Percentiles rank a stretch among this genome's conserved stretches.
These are phyloP conservation scores for Cicer judaicum DNA, from an alignment of 306 rosid species.

Conservation along the genomic window DNA sequence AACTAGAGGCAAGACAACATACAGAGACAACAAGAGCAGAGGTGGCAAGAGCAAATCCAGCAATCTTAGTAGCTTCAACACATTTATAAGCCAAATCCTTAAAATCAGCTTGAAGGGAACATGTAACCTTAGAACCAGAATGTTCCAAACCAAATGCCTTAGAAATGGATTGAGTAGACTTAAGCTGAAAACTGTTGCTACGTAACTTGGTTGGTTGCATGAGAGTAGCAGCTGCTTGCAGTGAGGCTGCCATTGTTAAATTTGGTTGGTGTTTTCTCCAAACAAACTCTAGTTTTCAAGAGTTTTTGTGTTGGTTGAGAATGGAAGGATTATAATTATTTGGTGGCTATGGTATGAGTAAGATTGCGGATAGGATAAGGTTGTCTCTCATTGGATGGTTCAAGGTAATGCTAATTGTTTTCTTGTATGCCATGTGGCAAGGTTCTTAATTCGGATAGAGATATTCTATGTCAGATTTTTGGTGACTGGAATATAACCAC, in stretches of 20 bases:
- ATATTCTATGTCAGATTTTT: constrained; percentile 40
- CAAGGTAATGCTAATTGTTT: constrained; percentile 46
- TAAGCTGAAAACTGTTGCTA: constrained; percentile 54
- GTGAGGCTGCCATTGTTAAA: constrained; percentile 88
- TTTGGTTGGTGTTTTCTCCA: neutral
- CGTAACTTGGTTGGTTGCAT: constrained; percentile 79
- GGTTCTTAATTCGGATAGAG: constrained; percentile 50
- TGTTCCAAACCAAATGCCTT: constrained; percentile 53
- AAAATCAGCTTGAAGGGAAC: constrained; percentile 53
- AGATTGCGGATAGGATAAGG: constrained; percentile 94
- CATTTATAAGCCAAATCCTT: constrained; percentile 77
- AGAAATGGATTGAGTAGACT: constrained; percentile 60
- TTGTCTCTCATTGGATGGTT: constrained; percentile 64
- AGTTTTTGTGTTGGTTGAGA: constrained; percentile 45
- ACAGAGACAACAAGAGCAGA: constrained; percentile 98
- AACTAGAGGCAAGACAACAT: constrained; percentile 33
- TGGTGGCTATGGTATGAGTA: constrained; percentile 57
- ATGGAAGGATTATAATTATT: constrained; percentile 37
- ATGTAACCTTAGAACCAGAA: constrained; percentile 35
- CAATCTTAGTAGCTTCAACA: constrained; percentile 81
- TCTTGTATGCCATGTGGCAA: constrained; percentile 56
- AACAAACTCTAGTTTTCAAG: constrained; percentile 31
- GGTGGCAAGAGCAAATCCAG: constrained; percentile 96
- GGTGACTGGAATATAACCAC: constrained; percentile 36
- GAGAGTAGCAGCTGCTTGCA: constrained; percentile 89